Evolutionary conservation across 1,139 yeast species (phyloP), one percentile per base, ranked within the genome.

Genomic region (Magnusiomyces tetraspermus): DNA sequence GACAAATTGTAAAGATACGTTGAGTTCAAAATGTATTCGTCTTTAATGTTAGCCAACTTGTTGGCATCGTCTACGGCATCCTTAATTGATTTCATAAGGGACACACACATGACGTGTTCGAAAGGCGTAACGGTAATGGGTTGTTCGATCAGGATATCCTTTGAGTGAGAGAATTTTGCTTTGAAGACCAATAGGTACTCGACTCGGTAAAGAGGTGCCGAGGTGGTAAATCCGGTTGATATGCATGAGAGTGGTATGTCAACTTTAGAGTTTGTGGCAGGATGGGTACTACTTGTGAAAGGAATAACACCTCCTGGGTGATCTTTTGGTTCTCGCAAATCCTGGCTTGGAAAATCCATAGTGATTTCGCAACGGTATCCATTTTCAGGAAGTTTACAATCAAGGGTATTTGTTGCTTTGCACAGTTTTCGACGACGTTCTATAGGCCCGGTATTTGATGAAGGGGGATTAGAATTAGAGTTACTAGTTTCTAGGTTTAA

Each of bases 11-110:
- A 21, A 6, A 38, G 36, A 17, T 10, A 26, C 4, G 46, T 11
- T 2, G 46, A 28, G 36, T 28, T 43, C 21, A 43, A 43, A 36
- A 43, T 23, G 15, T 43, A 43, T 30, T 43, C 46, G 31, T 43
- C 46, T 17, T 28, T 43, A 15, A 31, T 21, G 13, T 37, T 45
- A 77, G 62, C 71, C 83, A 58, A 77, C 74, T 55, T 72, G 62
- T 58, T 61, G 11, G 66, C 67, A 47, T 60, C 59, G 40, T 66
- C 67, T 23, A 71, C 73, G 1, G 69, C 61, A 36, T 65, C 69
- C 30, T 63, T 59, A 3, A 70, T 64, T 50, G 64, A 60, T 50
- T 61, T 60, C 71, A 68, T 69, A 46, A 68, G 66, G 13, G 67
- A 62, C 57, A 62, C 60, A 54, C 74, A 67, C 41, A 70, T 61